Conservation (phyloP, 2,329 filamentous ascomycete genomes). For the Calonectria multiphialidica region DNA sequence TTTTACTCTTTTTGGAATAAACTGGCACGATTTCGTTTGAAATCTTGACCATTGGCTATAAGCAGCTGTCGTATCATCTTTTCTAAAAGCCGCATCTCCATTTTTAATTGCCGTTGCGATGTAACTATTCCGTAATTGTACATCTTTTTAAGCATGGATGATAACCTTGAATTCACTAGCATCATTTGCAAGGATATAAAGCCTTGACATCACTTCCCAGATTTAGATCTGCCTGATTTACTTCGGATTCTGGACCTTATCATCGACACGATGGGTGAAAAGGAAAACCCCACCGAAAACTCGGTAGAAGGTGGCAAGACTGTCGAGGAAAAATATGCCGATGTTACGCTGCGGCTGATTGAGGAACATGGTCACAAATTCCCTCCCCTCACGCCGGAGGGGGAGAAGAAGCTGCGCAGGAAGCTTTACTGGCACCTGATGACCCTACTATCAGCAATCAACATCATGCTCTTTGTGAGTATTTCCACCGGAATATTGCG, state of each 20-base stretch:
- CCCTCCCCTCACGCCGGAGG: slow-evolving; percentile 46
- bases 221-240: not conserved
- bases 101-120: not conserved
- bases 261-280: not conserved
- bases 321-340: slow-evolving; percentile 36
- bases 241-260: not conserved
- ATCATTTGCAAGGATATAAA: not conserved
- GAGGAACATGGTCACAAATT: slow-evolving; percentile 48
- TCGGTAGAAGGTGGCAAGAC: not conserved
- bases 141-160: not conserved
- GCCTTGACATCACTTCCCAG: not conserved
- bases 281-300: not conserved
- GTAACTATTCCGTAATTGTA: not conserved
- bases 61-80: not conserved
- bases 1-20: not conserved
- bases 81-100: not conserved
- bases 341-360: slow-evolving; percentile 50
- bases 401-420: slow-evolving; percentile 44
- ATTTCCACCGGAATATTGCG: no score
- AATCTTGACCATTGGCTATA: not conserved
- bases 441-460: slow-evolving; percentile 47
- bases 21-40: not conserved
- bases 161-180: not conserved
- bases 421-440: slow-evolving; percentile 50
- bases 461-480: slow-evolving; percentile 51